phyloP scores from a whole-genome alignment of 176 grass and related monocot genomes.

The Lolium rigidum region DNA sequence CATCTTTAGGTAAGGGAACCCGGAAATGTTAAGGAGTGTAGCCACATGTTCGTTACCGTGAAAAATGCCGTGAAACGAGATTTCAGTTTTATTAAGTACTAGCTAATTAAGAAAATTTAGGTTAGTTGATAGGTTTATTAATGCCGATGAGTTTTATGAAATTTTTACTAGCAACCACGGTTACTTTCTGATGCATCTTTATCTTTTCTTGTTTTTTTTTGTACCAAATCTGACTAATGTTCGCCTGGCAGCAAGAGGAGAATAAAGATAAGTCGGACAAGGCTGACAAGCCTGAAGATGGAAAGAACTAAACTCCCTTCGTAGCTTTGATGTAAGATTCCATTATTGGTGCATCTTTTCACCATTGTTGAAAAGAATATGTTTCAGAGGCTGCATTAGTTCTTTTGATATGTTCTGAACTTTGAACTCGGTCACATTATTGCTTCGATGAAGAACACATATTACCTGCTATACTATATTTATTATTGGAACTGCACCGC shows the following conservation, averaged over 20 bases:
- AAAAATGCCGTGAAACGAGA: not conserved
- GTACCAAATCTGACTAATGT: slow-evolving; percentile 24
- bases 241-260: slow-evolving; percentile 61
- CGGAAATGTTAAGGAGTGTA: not conserved
- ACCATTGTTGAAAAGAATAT: slow-evolving; percentile 13
- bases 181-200: slow-evolving; percentile 22
- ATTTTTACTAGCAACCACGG: not conserved
- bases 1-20: not conserved
- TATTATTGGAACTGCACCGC: not conserved
- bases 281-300: slow-evolving; percentile 69
- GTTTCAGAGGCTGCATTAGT: not conserved
- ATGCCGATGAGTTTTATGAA: slow-evolving; percentile 8
- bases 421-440: not conserved
- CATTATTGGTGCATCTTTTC: not conserved
- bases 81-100: slow-evolving; percentile 2
- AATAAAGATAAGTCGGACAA: slow-evolving; percentile 67
- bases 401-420: not conserved
- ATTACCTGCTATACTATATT: not conserved
- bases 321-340: slow-evolving; percentile 43
- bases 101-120: not conserved
- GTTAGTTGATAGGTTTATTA: slow-evolving; percentile 12
- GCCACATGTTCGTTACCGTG: slow-evolving; percentile 4
- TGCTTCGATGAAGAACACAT: not conserved
- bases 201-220: not conserved
- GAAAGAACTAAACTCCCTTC: slow-evolving; percentile 59